Evolutionary conservation across 305 asterid species (phyloP).

Genomic region (Caryopteris hybrid): DNA sequence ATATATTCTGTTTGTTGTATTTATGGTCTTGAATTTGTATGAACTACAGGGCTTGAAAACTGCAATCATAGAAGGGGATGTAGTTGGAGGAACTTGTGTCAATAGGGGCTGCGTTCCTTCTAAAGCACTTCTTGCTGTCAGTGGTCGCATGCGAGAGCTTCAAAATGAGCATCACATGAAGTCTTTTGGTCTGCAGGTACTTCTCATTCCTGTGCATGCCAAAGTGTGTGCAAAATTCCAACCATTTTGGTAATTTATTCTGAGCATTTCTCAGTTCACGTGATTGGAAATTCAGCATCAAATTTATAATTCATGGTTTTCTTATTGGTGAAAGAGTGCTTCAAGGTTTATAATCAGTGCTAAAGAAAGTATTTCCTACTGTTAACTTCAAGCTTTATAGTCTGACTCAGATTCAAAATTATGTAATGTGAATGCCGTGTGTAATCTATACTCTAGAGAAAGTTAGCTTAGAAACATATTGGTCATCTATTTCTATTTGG

Average conservation of each 20-base stretch:
- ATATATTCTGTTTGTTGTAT: slow-evolving; percentile 10
- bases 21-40: background rate
- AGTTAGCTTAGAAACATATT: background rate
- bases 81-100: slow-evolving; percentile 91
- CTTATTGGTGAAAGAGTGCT: background rate
- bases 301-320: background rate
- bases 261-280: background rate
- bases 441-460: background rate
- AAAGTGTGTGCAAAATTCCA: background rate
- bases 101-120: slow-evolving; percentile 94
- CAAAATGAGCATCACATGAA: slow-evolving; percentile 85
- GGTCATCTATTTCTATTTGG: no score
- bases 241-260: background rate
- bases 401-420: slow-evolving; percentile 2
- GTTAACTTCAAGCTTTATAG: slow-evolving; percentile 1
- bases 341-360: background rate
- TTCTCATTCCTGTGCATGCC: slow-evolving; percentile 16
- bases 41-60: slow-evolving; percentile 77
- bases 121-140: slow-evolving; percentile 92
- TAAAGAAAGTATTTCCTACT: background rate
- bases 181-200: slow-evolving; percentile 87
- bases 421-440: background rate
- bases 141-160: slow-evolving; percentile 96
- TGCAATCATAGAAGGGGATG: slow-evolving; percentile 85
- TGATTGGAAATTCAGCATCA: background rate